These are phyloP conservation scores for Daldinia sp. DNA, from an alignment of 2,329 filamentous ascomycete species.

Conservation along the genomic window DNA sequence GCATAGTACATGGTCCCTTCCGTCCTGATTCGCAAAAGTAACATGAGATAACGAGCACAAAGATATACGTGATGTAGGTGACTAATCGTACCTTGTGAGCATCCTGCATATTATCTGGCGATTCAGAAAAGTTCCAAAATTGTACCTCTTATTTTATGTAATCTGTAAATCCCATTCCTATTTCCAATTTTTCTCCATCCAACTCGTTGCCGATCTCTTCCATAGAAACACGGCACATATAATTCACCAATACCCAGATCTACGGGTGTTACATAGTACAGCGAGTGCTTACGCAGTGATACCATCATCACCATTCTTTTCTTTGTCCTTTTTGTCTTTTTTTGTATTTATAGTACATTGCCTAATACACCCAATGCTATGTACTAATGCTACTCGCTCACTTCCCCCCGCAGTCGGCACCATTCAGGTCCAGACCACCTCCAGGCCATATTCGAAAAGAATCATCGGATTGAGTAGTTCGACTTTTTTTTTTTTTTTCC, in stretches of 20 bases:
- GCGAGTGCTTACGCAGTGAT: background rate
- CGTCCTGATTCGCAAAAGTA: too few relatives aligned
- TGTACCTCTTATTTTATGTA: background rate
- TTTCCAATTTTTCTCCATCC: background rate
- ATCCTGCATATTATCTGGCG: background rate
- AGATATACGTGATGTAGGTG: too few relatives aligned
- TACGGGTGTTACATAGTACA: background rate
- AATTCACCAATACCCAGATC: slow-evolving; percentile 6
- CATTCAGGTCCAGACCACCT: background rate
- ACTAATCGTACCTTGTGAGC: too few relatives aligned
- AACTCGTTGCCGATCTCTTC: background rate
- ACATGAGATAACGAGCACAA: background rate
- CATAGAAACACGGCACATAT: slow-evolving; percentile 1
- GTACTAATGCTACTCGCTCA: background rate
- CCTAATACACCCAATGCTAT: too few relatives aligned
- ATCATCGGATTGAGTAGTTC: slow-evolving; percentile 16
- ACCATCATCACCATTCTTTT: background rate
- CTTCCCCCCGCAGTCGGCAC: slow-evolving; percentile 3
- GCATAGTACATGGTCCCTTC: background rate
- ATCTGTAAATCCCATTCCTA: slow-evolving; percentile 9
- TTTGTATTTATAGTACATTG: background rate
- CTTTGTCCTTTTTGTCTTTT: background rate
- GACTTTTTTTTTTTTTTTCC: background rate
- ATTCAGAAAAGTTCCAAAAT: too few relatives aligned
- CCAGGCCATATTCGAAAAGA: slow-evolving; percentile 1